phyloP scores from a whole-genome alignment of 257 asterid species.

The Scutellaria minor region DNA sequence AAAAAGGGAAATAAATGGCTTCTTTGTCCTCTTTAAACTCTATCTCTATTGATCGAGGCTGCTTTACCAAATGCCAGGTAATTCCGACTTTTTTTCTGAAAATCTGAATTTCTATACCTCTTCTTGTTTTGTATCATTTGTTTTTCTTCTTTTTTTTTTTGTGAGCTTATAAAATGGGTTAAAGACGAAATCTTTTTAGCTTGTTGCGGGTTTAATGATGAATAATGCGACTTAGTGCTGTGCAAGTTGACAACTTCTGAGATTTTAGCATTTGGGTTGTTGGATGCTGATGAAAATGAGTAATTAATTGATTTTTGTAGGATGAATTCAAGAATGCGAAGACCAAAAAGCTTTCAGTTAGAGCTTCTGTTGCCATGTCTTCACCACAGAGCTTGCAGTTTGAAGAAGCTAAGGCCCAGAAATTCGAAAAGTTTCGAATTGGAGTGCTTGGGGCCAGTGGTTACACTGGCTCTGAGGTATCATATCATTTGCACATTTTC shows the following conservation, averaged over 20 bases:
- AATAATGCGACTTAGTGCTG: neutral
- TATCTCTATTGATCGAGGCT: slow-evolving; percentile 34
- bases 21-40: slow-evolving; percentile 38
- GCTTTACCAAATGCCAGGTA: slow-evolving; percentile 33
- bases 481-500: neutral
- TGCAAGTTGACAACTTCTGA: slow-evolving; percentile 14
- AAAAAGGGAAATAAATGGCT: slow-evolving; percentile 17
- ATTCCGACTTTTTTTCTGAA: neutral
- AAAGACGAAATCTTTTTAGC: neutral
- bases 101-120: neutral
- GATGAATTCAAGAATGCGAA: slow-evolving; percentile 42
- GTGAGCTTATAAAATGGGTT: neutral
- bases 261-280: slow-evolving; percentile 28
- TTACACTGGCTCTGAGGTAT: slow-evolving; percentile 87
- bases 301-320: slow-evolving; percentile 36
- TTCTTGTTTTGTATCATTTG: no score
- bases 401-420: slow-evolving; percentile 44
- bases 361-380: slow-evolving; percentile 58
- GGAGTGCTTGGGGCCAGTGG: slow-evolving; percentile 96
- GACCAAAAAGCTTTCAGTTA: slow-evolving; percentile 42
- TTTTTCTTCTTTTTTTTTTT: neutral
- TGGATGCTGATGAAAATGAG: neutral
- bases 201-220: neutral
- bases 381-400: slow-evolving; percentile 41
- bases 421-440: slow-evolving; percentile 57